phyloP scores from a whole-genome alignment of 2,329 filamentous ascomycete genomes.

The Pseudocercospora pini-densiflorae region DNA sequence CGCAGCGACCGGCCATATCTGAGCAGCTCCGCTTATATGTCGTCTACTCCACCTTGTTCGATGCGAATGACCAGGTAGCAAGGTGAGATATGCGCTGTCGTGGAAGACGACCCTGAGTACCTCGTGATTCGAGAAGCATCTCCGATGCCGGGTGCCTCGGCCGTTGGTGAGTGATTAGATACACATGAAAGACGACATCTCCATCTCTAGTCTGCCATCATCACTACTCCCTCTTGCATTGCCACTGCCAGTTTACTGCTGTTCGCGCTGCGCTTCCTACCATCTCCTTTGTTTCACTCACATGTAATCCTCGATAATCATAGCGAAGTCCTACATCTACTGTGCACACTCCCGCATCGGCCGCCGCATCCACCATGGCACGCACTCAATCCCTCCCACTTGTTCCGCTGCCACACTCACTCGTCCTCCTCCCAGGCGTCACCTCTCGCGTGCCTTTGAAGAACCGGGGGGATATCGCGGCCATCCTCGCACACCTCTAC shows the following conservation, averaged over 20 bases:
- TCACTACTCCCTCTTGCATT: no score
- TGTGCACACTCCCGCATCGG: not conserved
- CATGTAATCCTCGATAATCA: not conserved
- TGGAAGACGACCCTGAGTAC: no score
- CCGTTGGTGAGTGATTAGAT: not conserved
- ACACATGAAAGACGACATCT: not conserved
- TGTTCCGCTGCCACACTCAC: conserved; percentile 78
- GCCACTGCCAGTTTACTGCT: not conserved
- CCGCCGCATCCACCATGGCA: conserved; percentile 13
- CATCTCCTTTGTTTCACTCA: not conserved
- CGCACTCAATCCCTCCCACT: conserved; percentile 62
- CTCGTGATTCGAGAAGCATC: conserved; percentile 4
- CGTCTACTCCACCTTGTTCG: not conserved
- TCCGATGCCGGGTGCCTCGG: not conserved
- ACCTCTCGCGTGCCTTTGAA: conserved; percentile 83
- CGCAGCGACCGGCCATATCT: not conserved
- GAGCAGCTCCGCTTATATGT: not conserved
- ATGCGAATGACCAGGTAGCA: not conserved
- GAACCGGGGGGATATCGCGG: conserved; percentile 83
- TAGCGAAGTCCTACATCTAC: not conserved
- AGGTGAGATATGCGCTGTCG: not conserved
- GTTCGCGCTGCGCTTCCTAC: not conserved
- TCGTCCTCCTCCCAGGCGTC: conserved; percentile 83
- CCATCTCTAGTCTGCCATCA: not conserved
- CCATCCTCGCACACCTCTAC: conserved; percentile 84